These are phyloP conservation scores for Echium plantagineum DNA, from an alignment of 257 asterid species.

Conservation along the genomic window DNA sequence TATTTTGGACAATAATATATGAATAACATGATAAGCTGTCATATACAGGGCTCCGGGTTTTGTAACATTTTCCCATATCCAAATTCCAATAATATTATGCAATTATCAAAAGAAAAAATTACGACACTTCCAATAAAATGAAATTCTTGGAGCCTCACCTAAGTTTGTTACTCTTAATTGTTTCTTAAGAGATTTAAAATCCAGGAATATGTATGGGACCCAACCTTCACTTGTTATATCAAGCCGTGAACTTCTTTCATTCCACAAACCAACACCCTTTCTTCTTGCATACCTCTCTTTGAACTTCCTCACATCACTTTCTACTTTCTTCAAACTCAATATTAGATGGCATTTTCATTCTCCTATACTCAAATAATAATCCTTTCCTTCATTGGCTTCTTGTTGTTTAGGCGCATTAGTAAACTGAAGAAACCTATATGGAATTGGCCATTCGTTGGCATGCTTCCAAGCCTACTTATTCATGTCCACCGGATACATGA, in stretches of 20 bases:
- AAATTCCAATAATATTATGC: no score
- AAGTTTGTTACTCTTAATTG: no score
- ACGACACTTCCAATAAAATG: no score
- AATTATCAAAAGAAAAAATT: no score
- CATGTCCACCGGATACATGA: constrained; percentile 33
- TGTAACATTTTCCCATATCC: no score
- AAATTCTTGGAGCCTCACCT: no score
- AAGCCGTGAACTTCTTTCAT: not conserved
- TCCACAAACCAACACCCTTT: no score
- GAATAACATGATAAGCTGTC: no score
- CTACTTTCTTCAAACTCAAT: not conserved
- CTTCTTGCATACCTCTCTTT: not conserved
- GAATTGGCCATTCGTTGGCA: constrained; percentile 52
- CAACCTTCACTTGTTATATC: not conserved
- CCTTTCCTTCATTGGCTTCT: constrained; percentile 24
- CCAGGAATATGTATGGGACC: not conserved
- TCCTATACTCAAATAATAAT: constrained; percentile 19
- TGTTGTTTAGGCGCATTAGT: constrained; percentile 25
- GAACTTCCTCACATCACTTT: no score
- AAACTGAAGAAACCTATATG: constrained; percentile 16
- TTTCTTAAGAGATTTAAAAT: not conserved
- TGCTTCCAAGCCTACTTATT: constrained; percentile 30
- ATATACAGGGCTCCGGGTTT: no score
- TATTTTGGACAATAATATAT: no score
- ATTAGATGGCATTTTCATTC: constrained; percentile 1